phyloP scores from a whole-genome alignment of 2,329 filamentous ascomycete species.

The Fusarium zealandicum region DNA sequence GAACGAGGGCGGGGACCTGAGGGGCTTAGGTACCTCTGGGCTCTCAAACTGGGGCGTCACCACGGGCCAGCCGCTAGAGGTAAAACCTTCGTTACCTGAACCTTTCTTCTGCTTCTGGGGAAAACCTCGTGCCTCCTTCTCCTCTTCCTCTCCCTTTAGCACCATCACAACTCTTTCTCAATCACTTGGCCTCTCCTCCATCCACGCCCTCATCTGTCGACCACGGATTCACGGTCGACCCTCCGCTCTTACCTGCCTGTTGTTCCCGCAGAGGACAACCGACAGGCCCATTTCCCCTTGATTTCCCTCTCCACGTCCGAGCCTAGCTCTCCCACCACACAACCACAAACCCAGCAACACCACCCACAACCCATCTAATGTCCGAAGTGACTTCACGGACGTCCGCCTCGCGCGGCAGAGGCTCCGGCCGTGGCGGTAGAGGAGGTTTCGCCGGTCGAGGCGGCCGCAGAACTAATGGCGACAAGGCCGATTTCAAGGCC shows the following conservation, averaged over 20 bases:
- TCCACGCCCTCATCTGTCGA: constrained; percentile 43
- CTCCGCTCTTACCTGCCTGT: constrained; percentile 44
- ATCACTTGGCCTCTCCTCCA: constrained; percentile 42
- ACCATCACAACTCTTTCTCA: constrained; percentile 36
- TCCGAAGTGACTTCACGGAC: constrained; percentile 92
- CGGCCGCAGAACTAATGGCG: constrained; percentile 79
- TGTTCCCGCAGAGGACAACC: constrained; percentile 50
- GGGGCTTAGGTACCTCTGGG: constrained; percentile 8
- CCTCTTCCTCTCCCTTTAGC: constrained; percentile 43
- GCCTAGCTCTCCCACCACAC: constrained; percentile 42
- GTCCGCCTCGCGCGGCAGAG: constrained; percentile 85
- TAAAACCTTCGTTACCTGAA: constrained; percentile 50
- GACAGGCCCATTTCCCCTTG: constrained; percentile 44
- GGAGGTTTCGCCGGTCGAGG: constrained; percentile 76
- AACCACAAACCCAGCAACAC: constrained; percentile 41
- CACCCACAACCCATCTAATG: constrained; percentile 68
- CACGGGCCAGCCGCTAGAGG: constrained; percentile 44
- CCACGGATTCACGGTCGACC: constrained; percentile 44
- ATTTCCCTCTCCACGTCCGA: constrained; percentile 44
- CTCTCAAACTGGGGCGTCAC: constrained; percentile 38
- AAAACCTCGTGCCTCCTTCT: constrained; percentile 48
- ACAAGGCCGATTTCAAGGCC: constrained; percentile 65
- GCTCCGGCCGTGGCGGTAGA: constrained; percentile 85
- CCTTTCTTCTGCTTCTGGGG: constrained; percentile 48
- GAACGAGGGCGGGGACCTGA: constrained; percentile 8